Evolutionary conservation across 148 eudicot genomes (phyloP).

Genomic region (Rhododendron simsii): DNA sequence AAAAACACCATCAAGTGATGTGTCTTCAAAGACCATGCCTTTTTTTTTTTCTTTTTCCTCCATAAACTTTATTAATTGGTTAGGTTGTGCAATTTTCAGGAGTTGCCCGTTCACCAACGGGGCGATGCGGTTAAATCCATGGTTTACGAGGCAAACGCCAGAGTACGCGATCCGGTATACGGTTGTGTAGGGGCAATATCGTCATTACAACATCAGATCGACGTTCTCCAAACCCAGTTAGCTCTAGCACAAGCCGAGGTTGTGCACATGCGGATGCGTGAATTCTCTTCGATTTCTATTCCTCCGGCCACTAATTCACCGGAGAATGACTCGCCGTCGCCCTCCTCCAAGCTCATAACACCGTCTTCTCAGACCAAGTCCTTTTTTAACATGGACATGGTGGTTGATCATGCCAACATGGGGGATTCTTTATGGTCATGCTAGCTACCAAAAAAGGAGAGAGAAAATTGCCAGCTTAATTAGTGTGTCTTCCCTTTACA

Average conservation of each 20-base stretch:
- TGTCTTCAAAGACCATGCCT: not conserved
- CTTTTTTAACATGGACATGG: slow-evolving; percentile 58
- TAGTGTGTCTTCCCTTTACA: slow-evolving; percentile 1
- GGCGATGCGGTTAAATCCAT: slow-evolving; percentile 86
- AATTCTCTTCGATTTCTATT: slow-evolving; percentile 24
- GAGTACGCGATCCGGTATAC: slow-evolving; percentile 84
- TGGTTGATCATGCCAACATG: slow-evolving; percentile 41
- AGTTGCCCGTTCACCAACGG: slow-evolving; percentile 71
- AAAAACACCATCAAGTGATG: not conserved
- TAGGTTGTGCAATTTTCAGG: slow-evolving; percentile 29
- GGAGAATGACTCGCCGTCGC: slow-evolving; percentile 32
- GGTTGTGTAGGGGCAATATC: slow-evolving; percentile 96
- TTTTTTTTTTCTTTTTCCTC: not conserved
- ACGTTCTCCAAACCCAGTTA: slow-evolving; percentile 58
- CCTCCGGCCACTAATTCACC: slow-evolving; percentile 34
- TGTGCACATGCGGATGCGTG: slow-evolving; percentile 64
- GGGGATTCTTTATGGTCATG: slow-evolving; percentile 62
- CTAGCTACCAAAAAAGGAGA: slow-evolving; percentile 15
- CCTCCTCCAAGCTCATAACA: slow-evolving; percentile 26
- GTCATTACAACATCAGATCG: slow-evolving; percentile 72
- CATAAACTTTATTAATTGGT: not conserved
- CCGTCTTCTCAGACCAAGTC: slow-evolving; percentile 45
- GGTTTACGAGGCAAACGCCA: slow-evolving; percentile 96
- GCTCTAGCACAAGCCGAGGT: slow-evolving; percentile 83
- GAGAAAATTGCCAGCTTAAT: not conserved